These are phyloP conservation scores for Ceratocystis harringtonii DNA, from an alignment of 2,329 filamentous ascomycete genomes.

Conservation along the genomic window DNA sequence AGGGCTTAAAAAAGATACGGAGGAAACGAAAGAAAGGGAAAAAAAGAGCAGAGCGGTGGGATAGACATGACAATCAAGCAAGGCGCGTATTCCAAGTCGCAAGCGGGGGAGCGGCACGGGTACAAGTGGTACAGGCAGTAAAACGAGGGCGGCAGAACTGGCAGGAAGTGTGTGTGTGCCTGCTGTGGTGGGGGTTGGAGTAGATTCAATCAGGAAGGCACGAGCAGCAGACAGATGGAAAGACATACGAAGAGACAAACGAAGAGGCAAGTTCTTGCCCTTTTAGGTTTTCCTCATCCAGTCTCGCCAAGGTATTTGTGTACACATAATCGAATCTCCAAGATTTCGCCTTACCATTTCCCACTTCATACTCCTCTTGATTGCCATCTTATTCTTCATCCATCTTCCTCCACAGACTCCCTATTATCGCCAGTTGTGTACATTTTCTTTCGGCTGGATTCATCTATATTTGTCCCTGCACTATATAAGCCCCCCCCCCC, in stretches of 20 bases:
- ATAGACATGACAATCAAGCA: background rate
- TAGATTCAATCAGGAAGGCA: background rate
- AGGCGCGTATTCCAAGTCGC: background rate
- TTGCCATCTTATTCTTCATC: background rate
- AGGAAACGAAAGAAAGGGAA: background rate
- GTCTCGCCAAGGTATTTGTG: background rate
- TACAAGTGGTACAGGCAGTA: background rate
- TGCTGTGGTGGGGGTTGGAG: background rate
- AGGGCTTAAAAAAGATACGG: background rate
- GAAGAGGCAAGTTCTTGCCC: background rate
- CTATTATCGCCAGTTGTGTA: background rate
- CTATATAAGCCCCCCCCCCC: background rate
- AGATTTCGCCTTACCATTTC: background rate
- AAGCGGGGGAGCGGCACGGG: background rate
- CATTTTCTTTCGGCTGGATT: background rate
- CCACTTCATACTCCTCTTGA: background rate
- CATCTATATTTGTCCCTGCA: background rate
- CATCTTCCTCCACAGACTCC: background rate
- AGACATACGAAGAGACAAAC: background rate
- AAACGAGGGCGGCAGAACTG: background rate
- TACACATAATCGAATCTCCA: background rate
- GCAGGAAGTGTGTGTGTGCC: background rate
- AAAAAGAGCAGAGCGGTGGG: background rate
- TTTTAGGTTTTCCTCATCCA: background rate
- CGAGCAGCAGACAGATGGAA: background rate